A percentile compares a stretch with the other conserved stretches of the same genome.
phyloP scores from a whole-genome alignment of 2,329 filamentous ascomycete genomes.

The Thyridium curvatum region DNA sequence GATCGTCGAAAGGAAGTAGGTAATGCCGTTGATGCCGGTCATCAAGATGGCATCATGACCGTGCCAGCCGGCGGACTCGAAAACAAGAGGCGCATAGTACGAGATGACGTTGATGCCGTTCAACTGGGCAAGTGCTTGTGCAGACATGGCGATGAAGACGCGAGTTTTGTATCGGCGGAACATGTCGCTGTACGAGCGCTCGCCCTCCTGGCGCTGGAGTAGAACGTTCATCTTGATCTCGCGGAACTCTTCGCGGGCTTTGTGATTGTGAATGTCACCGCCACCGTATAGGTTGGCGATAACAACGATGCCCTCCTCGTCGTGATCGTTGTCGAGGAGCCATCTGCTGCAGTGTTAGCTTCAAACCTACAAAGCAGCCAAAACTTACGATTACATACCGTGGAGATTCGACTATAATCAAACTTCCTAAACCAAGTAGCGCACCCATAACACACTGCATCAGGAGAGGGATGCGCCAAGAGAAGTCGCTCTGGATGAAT shows the following conservation, averaged over 20 bases:
- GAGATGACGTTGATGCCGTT: conserved; percentile 99
- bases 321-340: conserved; percentile 95
- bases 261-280: conserved; percentile 88
- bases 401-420: conserved; percentile 94
- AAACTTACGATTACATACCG: too few relatives aligned
- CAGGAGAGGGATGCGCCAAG: conserved; percentile 83
- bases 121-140: conserved; percentile 88
- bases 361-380: too few relatives aligned
- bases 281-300: conserved; percentile 96
- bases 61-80: conserved; percentile 93
- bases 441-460: conserved; percentile 95
- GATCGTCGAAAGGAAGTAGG: conserved; percentile 86
- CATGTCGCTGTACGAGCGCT: conserved; percentile 88
- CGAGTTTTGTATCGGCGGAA: conserved; percentile 87
- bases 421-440: conserved; percentile 75
- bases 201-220: conserved; percentile 87
- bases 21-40: conserved; percentile 88
- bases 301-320: conserved; percentile 96
- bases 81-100: conserved; percentile 94
- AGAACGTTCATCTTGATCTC: conserved; percentile 99
- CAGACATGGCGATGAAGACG: conserved; percentile 98
- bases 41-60: conserved; percentile 89
- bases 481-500: conserved; percentile 75
- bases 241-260: conserved; percentile 91
- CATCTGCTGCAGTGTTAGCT: conserved; percentile 51